Base-by-base conservation (phyloP, 495 filamentous ascomycete genomes). In the Cetradonia linearis region DNA sequence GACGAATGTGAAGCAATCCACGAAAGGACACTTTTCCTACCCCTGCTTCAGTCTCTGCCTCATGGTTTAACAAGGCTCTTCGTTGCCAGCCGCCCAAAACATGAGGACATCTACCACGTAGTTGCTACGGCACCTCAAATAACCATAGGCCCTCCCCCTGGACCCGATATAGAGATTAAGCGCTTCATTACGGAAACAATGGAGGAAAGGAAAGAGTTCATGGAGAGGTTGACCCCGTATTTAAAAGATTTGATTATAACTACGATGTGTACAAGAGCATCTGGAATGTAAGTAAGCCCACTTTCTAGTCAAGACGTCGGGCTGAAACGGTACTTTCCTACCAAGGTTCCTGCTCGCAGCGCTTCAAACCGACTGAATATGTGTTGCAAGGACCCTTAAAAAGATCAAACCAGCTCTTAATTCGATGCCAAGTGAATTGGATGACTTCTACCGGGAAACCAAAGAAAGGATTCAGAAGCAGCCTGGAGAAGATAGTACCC, bases 1-100 rank as follows among this genome's bases (percentile, higher is more conserved):
- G 76, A 79, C 60, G 75, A 79, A 65, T 75, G 55, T 30, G 36
- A 54, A 30, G 56, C 42, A 23, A 33, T 11, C 28, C 1, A 31
- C 1, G 44, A 40, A 13, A 63, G 55, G 36, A 53, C 16, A 14
- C 1, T 13, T 0, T 44, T 47, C 10, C 47, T 63, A 25, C 42
- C 23, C 13, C 4, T 54, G 9, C 61, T 59, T 48, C 55, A 59
- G 37, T 10, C 18, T 13, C 31, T 53, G 27, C 34, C 55, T 1
- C 9, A 50, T 16, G 10, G 28, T n/a, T 14, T 37, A n/a, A 46
- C 36, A 2, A 58, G 55, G 16, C 48, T 63, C n/a, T 52, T 63
- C 20, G 34, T 57, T 5, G 52, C 61, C 0, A 58, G 61, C 31
- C 55, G 56, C 8, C 54, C 61, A 9, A 50, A 59, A 28, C 47